Evolutionary conservation across 192 early-diverging fungal species (phyloP).

Genomic region (Backusella circina): DNA sequence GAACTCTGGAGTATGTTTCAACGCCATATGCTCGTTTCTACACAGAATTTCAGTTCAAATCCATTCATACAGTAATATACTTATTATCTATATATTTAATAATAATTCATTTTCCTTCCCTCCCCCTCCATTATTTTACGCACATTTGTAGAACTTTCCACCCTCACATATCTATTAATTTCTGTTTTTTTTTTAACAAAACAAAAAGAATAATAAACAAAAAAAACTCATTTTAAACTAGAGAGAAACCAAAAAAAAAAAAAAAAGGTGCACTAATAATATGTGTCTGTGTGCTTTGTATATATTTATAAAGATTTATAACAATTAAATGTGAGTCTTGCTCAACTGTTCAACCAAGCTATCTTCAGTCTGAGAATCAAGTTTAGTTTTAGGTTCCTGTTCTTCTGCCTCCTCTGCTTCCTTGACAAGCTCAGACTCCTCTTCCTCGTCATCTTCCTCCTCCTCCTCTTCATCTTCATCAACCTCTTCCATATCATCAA

Average conservation of each 20-base stretch:
- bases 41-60: constrained; percentile 1
- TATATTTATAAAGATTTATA: background rate
- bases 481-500: constrained; percentile 94
- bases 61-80: background rate
- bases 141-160: background rate
- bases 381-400: background rate
- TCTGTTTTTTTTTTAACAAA: background rate
- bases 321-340: constrained; percentile 27
- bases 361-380: constrained; percentile 20
- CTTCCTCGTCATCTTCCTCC: constrained; percentile 52
- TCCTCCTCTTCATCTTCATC: constrained; percentile 72
- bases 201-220: too few species aligned
- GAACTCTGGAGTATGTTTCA: constrained; percentile 9
- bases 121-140: background rate
- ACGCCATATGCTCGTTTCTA: constrained; percentile 23
- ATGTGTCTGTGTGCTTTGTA: background rate
- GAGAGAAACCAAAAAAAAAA: background rate
- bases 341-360: constrained; percentile 17
- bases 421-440: constrained; percentile 41
- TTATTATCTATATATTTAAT: background rate
- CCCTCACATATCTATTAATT: background rate
- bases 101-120: too few species aligned
- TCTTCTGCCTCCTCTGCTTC: constrained; percentile 10
- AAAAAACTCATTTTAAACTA: background rate
- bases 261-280: background rate